These are phyloP conservation scores for Triangularia verruculosa DNA, from an alignment of 2,329 filamentous ascomycete species.

Conservation along the genomic window DNA sequence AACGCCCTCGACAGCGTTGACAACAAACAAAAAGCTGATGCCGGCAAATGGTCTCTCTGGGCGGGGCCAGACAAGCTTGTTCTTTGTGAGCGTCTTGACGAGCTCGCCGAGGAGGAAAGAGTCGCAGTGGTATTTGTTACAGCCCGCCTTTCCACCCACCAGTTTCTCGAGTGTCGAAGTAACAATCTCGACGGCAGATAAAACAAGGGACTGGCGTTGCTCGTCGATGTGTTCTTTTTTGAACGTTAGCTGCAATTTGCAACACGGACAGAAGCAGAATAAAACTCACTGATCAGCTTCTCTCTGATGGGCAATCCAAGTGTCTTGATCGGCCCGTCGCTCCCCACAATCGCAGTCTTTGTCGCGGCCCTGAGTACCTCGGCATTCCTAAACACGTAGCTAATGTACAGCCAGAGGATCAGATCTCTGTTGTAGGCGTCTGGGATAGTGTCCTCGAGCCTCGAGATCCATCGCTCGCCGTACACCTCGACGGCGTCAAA, in stretches of 20 bases:
- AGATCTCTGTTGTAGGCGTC: slow-evolving; percentile 25
- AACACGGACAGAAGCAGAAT: neutral
- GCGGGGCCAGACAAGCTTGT: slow-evolving; percentile 29
- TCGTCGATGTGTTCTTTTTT: slow-evolving; percentile 30
- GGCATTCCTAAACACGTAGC: slow-evolving; percentile 32
- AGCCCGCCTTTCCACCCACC: slow-evolving; percentile 15
- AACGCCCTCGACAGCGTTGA: slow-evolving; percentile 22
- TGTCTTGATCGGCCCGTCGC: slow-evolving; percentile 26
- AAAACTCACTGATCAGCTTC: slow-evolving; percentile 30
- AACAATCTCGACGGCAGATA: slow-evolving; percentile 24
- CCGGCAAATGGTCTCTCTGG: slow-evolving; percentile 28
- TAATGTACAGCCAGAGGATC: slow-evolving; percentile 33
- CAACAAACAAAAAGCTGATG: slow-evolving; percentile 28
- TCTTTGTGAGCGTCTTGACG: slow-evolving; percentile 30
- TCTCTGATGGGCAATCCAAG: slow-evolving; percentile 32
- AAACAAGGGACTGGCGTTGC: slow-evolving; percentile 30
- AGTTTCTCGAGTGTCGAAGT: slow-evolving; percentile 28
- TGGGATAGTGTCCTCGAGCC: slow-evolving; percentile 20
- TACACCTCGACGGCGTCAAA: slow-evolving; percentile 42
- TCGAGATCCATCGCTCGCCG: slow-evolving; percentile 40
- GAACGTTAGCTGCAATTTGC: neutral
- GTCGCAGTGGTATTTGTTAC: slow-evolving; percentile 27
- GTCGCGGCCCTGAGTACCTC: slow-evolving; percentile 31
- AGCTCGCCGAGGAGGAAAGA: slow-evolving; percentile 32
- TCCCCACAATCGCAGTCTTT: slow-evolving; percentile 27